Evolutionary conservation across 768 basidiomycete species (phyloP), one percentile per base, ranked within the genome.

Genomic region (Neoboletus magnificus): DNA sequence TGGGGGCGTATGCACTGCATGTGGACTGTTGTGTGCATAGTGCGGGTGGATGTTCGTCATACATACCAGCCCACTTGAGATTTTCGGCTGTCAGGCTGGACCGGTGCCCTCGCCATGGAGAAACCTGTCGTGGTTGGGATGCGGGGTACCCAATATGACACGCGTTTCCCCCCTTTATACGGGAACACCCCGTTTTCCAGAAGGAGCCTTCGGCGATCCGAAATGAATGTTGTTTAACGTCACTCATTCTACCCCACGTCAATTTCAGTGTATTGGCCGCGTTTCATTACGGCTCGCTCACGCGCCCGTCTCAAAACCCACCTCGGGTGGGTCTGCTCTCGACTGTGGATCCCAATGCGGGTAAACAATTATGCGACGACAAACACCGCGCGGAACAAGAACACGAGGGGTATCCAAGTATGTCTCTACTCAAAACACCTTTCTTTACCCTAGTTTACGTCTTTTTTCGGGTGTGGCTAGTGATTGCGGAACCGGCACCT

Each of bases 211-310:
- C 57, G 55, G 62, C 29, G n/a, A 54, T 50, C 55, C 62, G 55
- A 57, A 41, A 51, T 49, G 50, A 53, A 36, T 39, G 2, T 13
- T 12, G 39, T 33, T 37, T 27, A 30, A 40, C 25, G 46, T 47
- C 33, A 23, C 62, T 58, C n/a, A 50, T 53, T 27, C 30, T 16
- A 27, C 15, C 16, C 7, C 29, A 4, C 27, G 29, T 18, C 39
- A 25, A 48, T 55, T 40, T n/a, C 59, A 89, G 89, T 15, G 85
- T 84, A 8, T 63, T 90, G 18, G 77, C 83, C 12, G 72, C 87
- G 22, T 91, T 83, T 65, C 80, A 90, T 67, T 90, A 82, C 65
- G 89, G 89, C 8, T 87, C 90, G 61, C 66, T 89, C 39, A 80
- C 79, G 0, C 77, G 83, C 55, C 89, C 89, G 1, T 86, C 86